Evolutionary conservation across 768 basidiomycete genomes (phyloP).

Genomic region (Coprinopsis marcescibilis): DNA sequence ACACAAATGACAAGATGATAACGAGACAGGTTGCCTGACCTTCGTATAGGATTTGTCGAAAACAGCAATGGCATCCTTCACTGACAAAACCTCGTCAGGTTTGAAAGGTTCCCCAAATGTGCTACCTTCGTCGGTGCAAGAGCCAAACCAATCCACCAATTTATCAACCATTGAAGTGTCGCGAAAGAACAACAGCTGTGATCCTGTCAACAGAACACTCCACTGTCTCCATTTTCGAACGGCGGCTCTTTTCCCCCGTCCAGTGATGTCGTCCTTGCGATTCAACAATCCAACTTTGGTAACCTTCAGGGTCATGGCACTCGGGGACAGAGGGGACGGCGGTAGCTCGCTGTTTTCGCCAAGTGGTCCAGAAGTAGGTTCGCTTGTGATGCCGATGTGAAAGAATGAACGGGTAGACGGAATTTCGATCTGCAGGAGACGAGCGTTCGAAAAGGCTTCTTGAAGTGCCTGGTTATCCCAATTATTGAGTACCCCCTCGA

Average conservation of each 20-base stretch:
- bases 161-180: conserved; percentile 50
- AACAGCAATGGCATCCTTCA: conserved; percentile 76
- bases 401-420: conserved; percentile 36
- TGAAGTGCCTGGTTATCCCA: conserved; percentile 68
- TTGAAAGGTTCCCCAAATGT: conserved; percentile 27
- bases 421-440: conserved; percentile 48
- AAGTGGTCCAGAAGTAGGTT: conserved; percentile 22
- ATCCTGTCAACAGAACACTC: conserved; percentile 81
- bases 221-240: conserved; percentile 87
- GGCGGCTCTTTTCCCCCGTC: conserved; percentile 68
- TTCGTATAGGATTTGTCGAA: conserved; percentile 73
- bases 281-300: conserved; percentile 77
- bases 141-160: conserved; percentile 27
- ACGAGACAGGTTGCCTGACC: conserved; percentile 37
- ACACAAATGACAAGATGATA: not conserved
- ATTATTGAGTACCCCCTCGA: conserved; percentile 55
- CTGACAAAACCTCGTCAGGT: conserved; percentile 81
- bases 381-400: conserved; percentile 27
- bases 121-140: conserved; percentile 25
- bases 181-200: conserved; percentile 87
- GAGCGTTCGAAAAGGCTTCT: conserved; percentile 55
- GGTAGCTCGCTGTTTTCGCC: conserved; percentile 6
- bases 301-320: conserved; percentile 46
- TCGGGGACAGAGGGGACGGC: conserved; percentile 22
- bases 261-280: conserved; percentile 74